Evolutionary conservation across 2,329 filamentous ascomycete genomes (phyloP).

Genomic region (Bipolaris bicolor): DNA sequence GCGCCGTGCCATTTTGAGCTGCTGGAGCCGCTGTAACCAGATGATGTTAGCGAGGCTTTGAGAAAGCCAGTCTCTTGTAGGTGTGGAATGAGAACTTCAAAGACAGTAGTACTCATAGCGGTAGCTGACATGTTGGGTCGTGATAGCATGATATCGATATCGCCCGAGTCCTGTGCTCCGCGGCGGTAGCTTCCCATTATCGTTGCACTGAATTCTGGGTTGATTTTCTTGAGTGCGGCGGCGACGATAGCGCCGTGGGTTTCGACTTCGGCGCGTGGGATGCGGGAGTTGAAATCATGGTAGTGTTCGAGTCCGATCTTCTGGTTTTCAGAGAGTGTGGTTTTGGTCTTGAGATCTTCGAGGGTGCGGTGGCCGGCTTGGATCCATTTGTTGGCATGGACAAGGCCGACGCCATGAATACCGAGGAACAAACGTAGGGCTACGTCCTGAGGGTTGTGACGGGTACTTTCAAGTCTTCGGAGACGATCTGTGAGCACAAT

Average conservation of each 20-base stretch:
- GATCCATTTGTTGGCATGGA: constrained; percentile 77
- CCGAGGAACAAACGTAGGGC: constrained; percentile 73
- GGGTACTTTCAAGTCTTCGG: constrained; percentile 72
- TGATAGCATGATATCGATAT: constrained; percentile 86
- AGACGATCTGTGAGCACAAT: constrained; percentile 78
- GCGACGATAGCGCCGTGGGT: constrained; percentile 70
- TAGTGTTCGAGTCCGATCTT: constrained; percentile 79
- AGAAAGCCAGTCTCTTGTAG: constrained; percentile 71
- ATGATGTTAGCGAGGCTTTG: constrained; percentile 69
- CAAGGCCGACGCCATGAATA: constrained; percentile 78
- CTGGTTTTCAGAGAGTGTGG: constrained; percentile 71
- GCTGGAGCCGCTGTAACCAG: constrained; percentile 52
- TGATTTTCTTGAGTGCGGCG: constrained; percentile 63
- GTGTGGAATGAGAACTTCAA: constrained; percentile 66
- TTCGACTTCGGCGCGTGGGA: constrained; percentile 77
- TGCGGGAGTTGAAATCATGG: constrained; percentile 76
- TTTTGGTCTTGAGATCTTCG: constrained; percentile 69
- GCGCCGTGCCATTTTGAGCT: constrained; percentile 90
- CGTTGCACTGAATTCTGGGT: constrained; percentile 70
- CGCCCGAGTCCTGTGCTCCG: constrained; percentile 74
- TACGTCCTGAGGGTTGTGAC: constrained; percentile 68
- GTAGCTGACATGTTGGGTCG: constrained; percentile 61
- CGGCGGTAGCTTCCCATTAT: constrained; percentile 86
- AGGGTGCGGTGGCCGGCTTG: constrained; percentile 75
- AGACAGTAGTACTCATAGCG: constrained; percentile 66